These are phyloP conservation scores for Chenopodium quinoa DNA, from an alignment of 148 eudicot species.

Conservation along the genomic window DNA sequence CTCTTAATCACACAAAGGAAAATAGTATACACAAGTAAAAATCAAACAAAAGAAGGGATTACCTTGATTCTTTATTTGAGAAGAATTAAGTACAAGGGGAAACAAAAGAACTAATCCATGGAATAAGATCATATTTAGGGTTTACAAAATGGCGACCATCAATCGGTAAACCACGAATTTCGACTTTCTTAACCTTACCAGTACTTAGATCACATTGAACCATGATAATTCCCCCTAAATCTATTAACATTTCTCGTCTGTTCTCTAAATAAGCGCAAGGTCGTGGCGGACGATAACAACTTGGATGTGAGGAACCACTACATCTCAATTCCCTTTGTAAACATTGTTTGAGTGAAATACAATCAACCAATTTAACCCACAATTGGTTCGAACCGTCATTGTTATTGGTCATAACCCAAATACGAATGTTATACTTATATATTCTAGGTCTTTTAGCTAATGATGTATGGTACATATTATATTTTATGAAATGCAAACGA, in stretches of 20 bases:
- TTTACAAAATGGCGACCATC: accelerated
- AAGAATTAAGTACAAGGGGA: background rate
- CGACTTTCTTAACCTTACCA: background rate
- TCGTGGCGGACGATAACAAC: background rate
- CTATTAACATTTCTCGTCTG: background rate
- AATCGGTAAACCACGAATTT: background rate
- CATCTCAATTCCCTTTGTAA: background rate
- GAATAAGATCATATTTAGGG: background rate
- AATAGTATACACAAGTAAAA: too few relatives aligned
- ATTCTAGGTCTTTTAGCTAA: background rate
- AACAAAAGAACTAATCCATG: background rate
- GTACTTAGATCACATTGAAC: background rate
- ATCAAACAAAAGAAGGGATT: too few relatives aligned
- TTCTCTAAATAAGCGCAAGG: background rate
- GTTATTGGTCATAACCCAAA: background rate
- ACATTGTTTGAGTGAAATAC: background rate
- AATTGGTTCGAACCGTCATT: background rate
- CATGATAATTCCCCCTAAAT: background rate
- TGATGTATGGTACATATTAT: background rate
- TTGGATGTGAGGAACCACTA: background rate
- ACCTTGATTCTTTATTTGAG: too few relatives aligned
- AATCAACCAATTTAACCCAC: background rate
- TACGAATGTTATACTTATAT: background rate
- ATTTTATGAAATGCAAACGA: background rate
- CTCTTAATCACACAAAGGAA: too few relatives aligned